These are phyloP conservation scores for Oryza australiensis DNA, from an alignment of 176 grass and related monocot species.

Conservation along the genomic window DNA sequence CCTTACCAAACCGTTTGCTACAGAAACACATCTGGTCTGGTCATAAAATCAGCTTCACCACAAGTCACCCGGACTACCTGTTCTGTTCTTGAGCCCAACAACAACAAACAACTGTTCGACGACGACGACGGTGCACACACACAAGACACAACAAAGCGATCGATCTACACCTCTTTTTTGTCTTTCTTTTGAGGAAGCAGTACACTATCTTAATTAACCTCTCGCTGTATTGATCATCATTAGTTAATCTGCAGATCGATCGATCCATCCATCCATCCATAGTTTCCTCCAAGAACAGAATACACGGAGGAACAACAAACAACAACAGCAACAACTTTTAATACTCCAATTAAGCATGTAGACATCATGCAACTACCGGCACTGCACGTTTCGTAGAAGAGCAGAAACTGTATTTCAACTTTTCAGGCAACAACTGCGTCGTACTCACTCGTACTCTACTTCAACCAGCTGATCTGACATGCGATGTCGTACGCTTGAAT, in stretches of 20 bases:
- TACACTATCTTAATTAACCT: too few species aligned
- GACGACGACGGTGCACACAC: background rate
- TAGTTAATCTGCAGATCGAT: background rate
- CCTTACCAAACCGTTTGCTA: background rate
- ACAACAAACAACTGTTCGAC: background rate
- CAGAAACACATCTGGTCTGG: background rate
- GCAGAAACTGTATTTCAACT: background rate
- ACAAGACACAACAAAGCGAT: background rate
- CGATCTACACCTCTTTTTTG: background rate
- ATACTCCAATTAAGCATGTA: background rate
- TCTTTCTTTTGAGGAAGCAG: background rate
- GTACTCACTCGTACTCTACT: background rate
- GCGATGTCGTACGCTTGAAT: background rate
- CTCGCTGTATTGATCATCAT: background rate
- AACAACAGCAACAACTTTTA: background rate
- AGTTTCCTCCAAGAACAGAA: background rate
- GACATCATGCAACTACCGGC: background rate
- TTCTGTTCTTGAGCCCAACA: background rate
- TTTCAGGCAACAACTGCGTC: background rate
- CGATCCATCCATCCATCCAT: background rate
- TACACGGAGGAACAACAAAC: background rate
- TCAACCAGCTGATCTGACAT: background rate
- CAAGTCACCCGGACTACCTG: background rate
- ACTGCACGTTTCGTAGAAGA: background rate
- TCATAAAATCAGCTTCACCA: background rate